A percentile compares a stretch with the other conserved stretches of the same genome.
These are phyloP conservation scores for Apostasia ramifera DNA, from an alignment of 106 monocot species.

Conservation along the genomic window DNA sequence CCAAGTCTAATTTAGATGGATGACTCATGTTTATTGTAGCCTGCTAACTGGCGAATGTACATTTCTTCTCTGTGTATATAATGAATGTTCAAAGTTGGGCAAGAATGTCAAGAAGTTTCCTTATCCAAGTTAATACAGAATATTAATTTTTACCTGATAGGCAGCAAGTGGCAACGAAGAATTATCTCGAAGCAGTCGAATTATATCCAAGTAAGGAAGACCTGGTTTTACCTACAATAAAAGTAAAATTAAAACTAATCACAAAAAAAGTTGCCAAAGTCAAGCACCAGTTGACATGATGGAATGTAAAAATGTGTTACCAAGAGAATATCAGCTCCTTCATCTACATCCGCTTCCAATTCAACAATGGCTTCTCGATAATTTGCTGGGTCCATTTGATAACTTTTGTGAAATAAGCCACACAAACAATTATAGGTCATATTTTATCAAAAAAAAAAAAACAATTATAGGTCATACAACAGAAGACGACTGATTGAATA, in stretches of 20 bases:
- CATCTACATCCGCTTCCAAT: conserved; percentile 62
- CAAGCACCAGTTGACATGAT: neutral
- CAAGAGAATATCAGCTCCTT: conserved; percentile 94
- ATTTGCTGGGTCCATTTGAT: conserved; percentile 99
- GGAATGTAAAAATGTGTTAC: conserved; percentile 21
- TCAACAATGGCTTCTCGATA: conserved; percentile 92
- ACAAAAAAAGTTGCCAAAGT: neutral
- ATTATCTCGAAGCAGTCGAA: conserved; percentile 82
- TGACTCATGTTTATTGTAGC: no score
- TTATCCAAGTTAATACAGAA: no score
- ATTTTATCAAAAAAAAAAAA: no score
- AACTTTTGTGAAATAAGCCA: conserved; percentile 36
- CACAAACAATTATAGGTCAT: conserved; percentile 7
- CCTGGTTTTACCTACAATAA: conserved; percentile 70
- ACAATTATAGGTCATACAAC: neutral
- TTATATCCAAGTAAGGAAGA: conserved; percentile 80
- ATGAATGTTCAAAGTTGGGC: no score
- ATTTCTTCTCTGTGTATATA: no score
- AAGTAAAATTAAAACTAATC: neutral
- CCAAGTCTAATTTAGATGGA: no score
- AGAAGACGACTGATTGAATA: conserved; percentile 8
- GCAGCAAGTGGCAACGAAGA: conserved; percentile 87
- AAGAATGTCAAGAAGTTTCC: no score
- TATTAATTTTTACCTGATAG: conserved; percentile 54
- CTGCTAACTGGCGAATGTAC: no score